Base-by-base conservation (phyloP, 768 basidiomycete genomes). In the Tulasnella sp. region DNA sequence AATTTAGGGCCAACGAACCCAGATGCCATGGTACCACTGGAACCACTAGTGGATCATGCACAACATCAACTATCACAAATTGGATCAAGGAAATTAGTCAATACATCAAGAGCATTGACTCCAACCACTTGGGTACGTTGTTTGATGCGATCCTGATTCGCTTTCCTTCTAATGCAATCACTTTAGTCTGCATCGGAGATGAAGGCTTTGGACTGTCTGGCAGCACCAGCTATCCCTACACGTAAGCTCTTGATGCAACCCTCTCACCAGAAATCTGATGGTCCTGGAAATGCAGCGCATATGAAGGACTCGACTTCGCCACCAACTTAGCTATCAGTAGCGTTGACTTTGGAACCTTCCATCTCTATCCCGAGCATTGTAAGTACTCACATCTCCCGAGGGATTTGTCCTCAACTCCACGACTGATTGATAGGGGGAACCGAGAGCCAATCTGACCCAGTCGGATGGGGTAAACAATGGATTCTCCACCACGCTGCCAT, bases 311-410 rank as follows among this genome's bases (percentile, higher is more conserved):
- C 31, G 78, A 81, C 55, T 82, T 82, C 59, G 27, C 49, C 41
- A 49, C 57, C 2, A 79, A 81, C 62, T 63, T 79, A 42, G 67
- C 64, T n/a, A 74, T 81, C 45, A 63, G 64, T 45, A 72, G 75
- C 16, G 59, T 81, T 49, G 79, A 81, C 61, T 82, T 78, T 58
- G 79, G 78, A 7, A 82, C 81, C 12, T 73, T 76, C 64, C 81
- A 82, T 55, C 44, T 59, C 22, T 58, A 57, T 32, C 58, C 53
- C 35, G 37, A 43, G 40, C 31, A 40, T 22, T 58, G 77, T 77
- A 58, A 56, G 73, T 63, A 33, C 31, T 16, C 57, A 37, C 20
- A 33, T 37, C 9, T 33, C 50, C 19, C 19, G n/a, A n/a, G n/a
- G n/a, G n/a, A n/a, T n/a, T n/a, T n/a, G n/a, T n/a, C n/a, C n/a